Percentiles rank a stretch among this genome's conserved stretches.
phyloP scores from a whole-genome alignment of 202 grass and related monocot species.

The Bolboschoenoplectus hybrid region DNA sequence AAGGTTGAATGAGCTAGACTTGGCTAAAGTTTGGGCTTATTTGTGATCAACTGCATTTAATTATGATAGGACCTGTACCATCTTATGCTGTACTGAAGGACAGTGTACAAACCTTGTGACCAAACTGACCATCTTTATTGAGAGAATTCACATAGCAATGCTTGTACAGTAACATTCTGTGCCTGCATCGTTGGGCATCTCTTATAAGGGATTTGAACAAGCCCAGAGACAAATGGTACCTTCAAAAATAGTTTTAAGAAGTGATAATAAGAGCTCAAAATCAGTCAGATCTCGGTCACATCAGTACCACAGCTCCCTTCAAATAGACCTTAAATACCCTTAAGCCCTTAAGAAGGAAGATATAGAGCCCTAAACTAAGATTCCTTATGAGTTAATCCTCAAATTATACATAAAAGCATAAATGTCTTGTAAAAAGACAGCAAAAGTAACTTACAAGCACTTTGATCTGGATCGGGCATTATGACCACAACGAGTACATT shows the following conservation, averaged over 20 bases:
- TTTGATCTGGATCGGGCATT: constrained; percentile 25
- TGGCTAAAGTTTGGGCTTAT: neutral
- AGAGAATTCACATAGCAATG: constrained; percentile 34
- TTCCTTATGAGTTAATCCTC: neutral
- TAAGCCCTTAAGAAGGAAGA: neutral
- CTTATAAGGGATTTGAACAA: constrained; percentile 41
- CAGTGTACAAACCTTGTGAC: constrained; percentile 27
- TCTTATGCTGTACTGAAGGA: constrained; percentile 7
- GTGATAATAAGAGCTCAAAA: neutral
- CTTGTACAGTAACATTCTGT: constrained; percentile 30
- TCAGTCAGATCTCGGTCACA: neutral
- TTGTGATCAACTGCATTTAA: constrained; percentile 1
- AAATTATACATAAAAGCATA: neutral
- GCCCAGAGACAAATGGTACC: constrained; percentile 34
- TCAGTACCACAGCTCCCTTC: neutral
- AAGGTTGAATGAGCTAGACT: neutral
- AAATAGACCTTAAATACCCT: neutral
- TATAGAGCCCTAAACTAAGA: neutral
- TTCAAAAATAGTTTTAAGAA: neutral
- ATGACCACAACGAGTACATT: constrained; percentile 24
- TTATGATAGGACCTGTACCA: neutral
- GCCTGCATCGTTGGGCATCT: constrained; percentile 35
- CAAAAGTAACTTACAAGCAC: constrained; percentile 32
- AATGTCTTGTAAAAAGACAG: neutral
- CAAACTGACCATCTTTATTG: neutral